A percentile compares a stretch with the other conserved stretches of the same genome.
phyloP scores from a whole-genome alignment of 2,329 filamentous ascomycete genomes.

The Hypomyces rosellus region DNA sequence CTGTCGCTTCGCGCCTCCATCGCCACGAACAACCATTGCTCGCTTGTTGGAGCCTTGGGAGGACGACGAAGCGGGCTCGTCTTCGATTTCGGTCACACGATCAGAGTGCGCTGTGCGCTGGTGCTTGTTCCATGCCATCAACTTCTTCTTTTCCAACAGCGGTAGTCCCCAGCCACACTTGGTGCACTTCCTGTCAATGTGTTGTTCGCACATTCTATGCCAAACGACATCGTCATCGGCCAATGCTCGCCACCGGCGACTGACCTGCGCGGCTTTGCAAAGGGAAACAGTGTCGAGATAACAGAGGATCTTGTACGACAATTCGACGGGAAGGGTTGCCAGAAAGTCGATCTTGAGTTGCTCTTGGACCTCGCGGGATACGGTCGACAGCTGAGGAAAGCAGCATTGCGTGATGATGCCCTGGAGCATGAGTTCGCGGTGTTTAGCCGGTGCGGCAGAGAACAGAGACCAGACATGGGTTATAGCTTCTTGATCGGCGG shows the following conservation, averaged over 20 bases:
- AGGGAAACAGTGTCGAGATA: slow-evolving; percentile 90
- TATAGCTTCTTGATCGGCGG: slow-evolving; percentile 88
- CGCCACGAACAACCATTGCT: slow-evolving; percentile 20
- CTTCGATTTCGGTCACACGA: slow-evolving; percentile 18
- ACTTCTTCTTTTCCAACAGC: slow-evolving; percentile 76
- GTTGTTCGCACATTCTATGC: slow-evolving; percentile 96
- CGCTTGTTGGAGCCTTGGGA: slow-evolving; percentile 29
- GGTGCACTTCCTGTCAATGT: slow-evolving; percentile 87
- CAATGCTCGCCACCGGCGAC: slow-evolving; percentile 75
- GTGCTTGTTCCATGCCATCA: slow-evolving; percentile 81
- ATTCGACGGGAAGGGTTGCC: slow-evolving; percentile 77
- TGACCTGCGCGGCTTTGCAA: slow-evolving; percentile 94
- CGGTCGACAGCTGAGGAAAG: slow-evolving; percentile 90
- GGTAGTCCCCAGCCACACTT: slow-evolving; percentile 96
- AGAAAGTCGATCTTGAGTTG: slow-evolving; percentile 98
- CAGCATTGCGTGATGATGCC: slow-evolving; percentile 95
- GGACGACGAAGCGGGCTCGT: slow-evolving; percentile 15
- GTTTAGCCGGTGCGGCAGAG: slow-evolving; percentile 87
- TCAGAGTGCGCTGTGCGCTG: slow-evolving; percentile 55
- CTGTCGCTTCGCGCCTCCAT: slow-evolving; percentile 28
- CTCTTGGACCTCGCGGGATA: slow-evolving; percentile 84
- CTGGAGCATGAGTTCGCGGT: slow-evolving; percentile 92
- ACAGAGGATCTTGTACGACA: slow-evolving; percentile 88
- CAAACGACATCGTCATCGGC: slow-evolving; percentile 98
- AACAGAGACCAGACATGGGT: slow-evolving; percentile 97